phyloP scores from a whole-genome alignment of 83 land plant genomes.

The Picea engelmannii region DNA sequence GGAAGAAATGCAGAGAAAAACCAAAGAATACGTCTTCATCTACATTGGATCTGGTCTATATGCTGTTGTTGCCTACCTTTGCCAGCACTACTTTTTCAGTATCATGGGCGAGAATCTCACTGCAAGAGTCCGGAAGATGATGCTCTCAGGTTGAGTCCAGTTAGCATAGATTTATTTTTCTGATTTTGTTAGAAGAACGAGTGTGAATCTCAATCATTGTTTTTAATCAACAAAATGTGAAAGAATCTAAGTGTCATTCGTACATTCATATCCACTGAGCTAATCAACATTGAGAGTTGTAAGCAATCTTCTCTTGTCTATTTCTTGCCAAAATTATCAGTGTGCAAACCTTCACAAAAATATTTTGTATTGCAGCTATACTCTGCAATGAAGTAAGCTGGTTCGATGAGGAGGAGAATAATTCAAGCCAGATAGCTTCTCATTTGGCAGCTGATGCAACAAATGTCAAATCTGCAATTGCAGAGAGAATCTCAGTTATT shows the following conservation, averaged over 20 bases:
- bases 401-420: slow-evolving; percentile 87
- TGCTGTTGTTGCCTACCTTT: slow-evolving; percentile 83
- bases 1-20: slow-evolving; percentile 70
- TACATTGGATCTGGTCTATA: slow-evolving; percentile 87
- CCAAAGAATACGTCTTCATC: slow-evolving; percentile 77
- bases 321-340: not conserved
- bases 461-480: slow-evolving; percentile 77
- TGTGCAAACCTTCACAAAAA: not conserved
- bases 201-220: not conserved
- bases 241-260: not conserved
- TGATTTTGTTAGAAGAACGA: not conserved
- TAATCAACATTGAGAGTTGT: not conserved
- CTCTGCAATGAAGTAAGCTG: slow-evolving; percentile 83
- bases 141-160: slow-evolving; percentile 62
- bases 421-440: slow-evolving; percentile 69
- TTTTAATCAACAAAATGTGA: not conserved
- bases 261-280: not conserved
- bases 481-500: slow-evolving; percentile 76
- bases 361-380: slow-evolving; percentile 50
- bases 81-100: slow-evolving; percentile 92
- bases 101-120: slow-evolving; percentile 93
- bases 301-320: not conserved
- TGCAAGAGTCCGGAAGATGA: slow-evolving; percentile 70
- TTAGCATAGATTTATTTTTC: too few relatives aligned
- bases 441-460: slow-evolving; percentile 75